Evolutionary conservation across 2,329 filamentous ascomycete species (phyloP), one percentile per base, ranked within the genome.

Genomic region (Exutisphaerella laricina): DNA sequence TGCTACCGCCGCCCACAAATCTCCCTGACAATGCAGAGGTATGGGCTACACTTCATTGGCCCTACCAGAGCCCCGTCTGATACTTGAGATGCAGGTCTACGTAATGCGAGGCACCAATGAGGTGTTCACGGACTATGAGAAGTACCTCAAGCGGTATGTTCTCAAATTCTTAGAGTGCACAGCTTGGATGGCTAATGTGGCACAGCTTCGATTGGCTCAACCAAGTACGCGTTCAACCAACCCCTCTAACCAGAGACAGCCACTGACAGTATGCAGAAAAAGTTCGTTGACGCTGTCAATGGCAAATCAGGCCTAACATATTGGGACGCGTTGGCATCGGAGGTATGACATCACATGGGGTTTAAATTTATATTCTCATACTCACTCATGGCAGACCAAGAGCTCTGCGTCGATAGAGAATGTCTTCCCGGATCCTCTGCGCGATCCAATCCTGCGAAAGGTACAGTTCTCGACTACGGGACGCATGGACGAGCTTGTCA

Each of bases 221-320:
- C 56, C 87, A 94, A 78, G 86, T 86, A 72, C 58, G 75, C 39
- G 14, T n/a, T 23, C 25, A n/a, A 25, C 12, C 39, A 22, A 18
- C 23, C 35, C 13, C n/a, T 8, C n/a, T 13, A 18, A n/a, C 8
- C 12, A 5, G n/a, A n/a, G 17, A 22, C 9, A 1, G 54, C 60
- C 29, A 61, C 41, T 25, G 32, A 7, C 13, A 13, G 1, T n/a
- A 21, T 14, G 26, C 56, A 90, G 82, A 86, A 82, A 60, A 81
- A 84, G 42, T 98, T 97, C 66, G 95, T 94, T 48, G 95, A 94
- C 66, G 86, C 94, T 63, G 94, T 97, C 53, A 95, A 88, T 9
- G 92, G 92, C 41, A 90, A 94, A 64, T 94, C 88, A 21, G 84
- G 84, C 40, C 73, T 96, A 53, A 90, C 80, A 3, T 98, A 94